Base-by-base conservation (phyloP, 2,329 filamentous ascomycete species). In the Neopestalotiopsis sp. region DNA sequence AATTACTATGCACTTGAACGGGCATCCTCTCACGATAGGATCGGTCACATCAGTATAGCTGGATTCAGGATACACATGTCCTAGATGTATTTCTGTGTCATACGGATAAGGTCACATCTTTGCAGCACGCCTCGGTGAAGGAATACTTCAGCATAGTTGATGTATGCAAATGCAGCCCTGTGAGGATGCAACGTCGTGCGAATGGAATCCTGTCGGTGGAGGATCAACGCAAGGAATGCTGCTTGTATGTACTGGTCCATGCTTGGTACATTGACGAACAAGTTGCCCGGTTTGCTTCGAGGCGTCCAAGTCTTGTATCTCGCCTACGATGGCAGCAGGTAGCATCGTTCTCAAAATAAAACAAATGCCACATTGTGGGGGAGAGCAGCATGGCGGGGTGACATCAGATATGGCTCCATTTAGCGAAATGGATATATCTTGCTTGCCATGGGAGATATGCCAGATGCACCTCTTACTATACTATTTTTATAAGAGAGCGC, bases 391-490 rank as follows among this genome's bases (percentile, higher is more conserved):
- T 53, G 45, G 45, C 17, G 7, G n/a, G 45, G 45, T 53, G 5
- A n/a, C n/a, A 53, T n/a, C n/a, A 20, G 9, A 20, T 20, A 53
- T 53, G 45, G 45, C 45, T n/a, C n/a, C 45, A 6, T 6, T 53
- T 17, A 17, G 45, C 45, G 45, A 17, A 20, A 53, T n/a, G 6
- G 45, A 53, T 20, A n/a, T 53, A 53, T 20, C n/a, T 53, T n/a
- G 17, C 45, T 53, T 17, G 45, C 24, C 45, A 53, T 53, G 45
- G 42, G 17, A 53, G 45, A 20, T 53, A 53, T 53, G 45, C 45
- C n/a, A 53, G 45, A 53, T 53, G 45, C 45, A 53, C 45, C 45
- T 53, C 45, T 53, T 53, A 53, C 45, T 53, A 53, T 53, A 53
- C 45, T 53, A 53, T 53, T 53, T 24, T 53, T 53, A 28, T 28